These are phyloP conservation scores for Colletotrichum gigasporum DNA, from an alignment of 2,329 filamentous ascomycete genomes.

Conservation along the genomic window DNA sequence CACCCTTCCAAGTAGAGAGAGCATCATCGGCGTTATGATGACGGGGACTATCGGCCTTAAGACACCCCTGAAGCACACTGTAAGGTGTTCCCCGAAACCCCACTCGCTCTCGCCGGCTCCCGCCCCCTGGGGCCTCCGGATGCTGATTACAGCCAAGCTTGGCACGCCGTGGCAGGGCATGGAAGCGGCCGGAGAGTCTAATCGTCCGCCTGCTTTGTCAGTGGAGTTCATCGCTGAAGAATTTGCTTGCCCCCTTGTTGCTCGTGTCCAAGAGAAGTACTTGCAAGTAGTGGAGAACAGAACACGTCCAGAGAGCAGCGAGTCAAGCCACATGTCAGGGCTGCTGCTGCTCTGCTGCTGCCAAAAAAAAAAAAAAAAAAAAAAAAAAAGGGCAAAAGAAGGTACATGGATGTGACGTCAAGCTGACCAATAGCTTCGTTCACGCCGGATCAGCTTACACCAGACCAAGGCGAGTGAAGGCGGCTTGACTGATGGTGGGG, in stretches of 20 bases:
- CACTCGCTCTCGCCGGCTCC: constrained; percentile 19
- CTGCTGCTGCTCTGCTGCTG: too few relatives aligned
- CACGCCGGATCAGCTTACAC: too few relatives aligned
- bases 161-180: constrained; percentile 21
- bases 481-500: constrained; percentile 16
- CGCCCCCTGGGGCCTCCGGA: constrained; percentile 13
- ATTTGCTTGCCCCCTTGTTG: constrained; percentile 8
- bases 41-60: constrained; percentile 20
- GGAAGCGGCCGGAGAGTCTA: constrained; percentile 28
- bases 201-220: constrained; percentile 26
- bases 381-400: not conserved
- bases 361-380: not conserved
- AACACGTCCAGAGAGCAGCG: not conserved
- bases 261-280: not conserved
- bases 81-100: not conserved
- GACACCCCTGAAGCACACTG: too few relatives aligned
- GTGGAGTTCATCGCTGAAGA: constrained; percentile 20
- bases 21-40: constrained; percentile 24
- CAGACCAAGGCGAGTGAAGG: too few relatives aligned
- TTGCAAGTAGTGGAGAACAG: not conserved
- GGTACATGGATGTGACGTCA: constrained; percentile 20
- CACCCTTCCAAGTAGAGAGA: too few relatives aligned
- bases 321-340: constrained; percentile 22
- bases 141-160: constrained; percentile 15
- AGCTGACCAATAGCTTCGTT: constrained; percentile 28